Evolutionary conservation across 306 rosid genomes (phyloP).

Genomic region (Alnus rubra): DNA sequence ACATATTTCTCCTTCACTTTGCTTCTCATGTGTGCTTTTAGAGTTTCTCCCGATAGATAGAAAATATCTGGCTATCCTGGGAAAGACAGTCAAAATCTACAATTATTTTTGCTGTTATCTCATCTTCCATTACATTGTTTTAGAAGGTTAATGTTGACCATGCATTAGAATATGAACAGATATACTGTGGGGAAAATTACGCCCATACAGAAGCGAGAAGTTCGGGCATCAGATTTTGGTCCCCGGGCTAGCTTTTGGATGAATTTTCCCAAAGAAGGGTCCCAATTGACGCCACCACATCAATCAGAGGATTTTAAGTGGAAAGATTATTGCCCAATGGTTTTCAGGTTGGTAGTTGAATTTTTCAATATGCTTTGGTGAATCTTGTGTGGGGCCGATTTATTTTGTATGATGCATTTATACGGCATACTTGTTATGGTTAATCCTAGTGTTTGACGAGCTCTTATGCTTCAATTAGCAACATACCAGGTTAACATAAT

Average conservation of each 20-base stretch:
- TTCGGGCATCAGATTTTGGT: slow-evolving; percentile 87
- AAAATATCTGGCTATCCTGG: slow-evolving; percentile 8
- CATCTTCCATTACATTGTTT: slow-evolving; percentile 27
- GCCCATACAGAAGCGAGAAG: slow-evolving; percentile 94
- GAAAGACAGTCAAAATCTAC: slow-evolving; percentile 10
- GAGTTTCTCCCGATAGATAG: slow-evolving; percentile 11
- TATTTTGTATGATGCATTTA: slow-evolving; percentile 26
- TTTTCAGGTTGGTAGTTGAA: slow-evolving; percentile 71
- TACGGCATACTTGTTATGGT: slow-evolving; percentile 20
- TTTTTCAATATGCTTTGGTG: slow-evolving; percentile 14
- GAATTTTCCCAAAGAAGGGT: slow-evolving; percentile 95
- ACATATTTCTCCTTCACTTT: slow-evolving; percentile 28
- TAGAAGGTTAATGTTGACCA: slow-evolving; percentile 31
- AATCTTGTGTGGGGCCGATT: slow-evolving; percentile 8
- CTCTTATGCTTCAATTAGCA: slow-evolving; percentile 7
- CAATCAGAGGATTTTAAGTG: slow-evolving; percentile 96
- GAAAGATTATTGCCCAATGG: slow-evolving; percentile 99
- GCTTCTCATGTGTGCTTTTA: slow-evolving; percentile 26
- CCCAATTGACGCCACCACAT: slow-evolving; percentile 94
- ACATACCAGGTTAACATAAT: background rate
- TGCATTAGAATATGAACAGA: slow-evolving; percentile 61
- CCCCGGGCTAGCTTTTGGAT: slow-evolving; percentile 99
- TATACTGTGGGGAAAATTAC: slow-evolving; percentile 99
- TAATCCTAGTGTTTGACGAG: slow-evolving; percentile 6
- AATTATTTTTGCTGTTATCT: slow-evolving; percentile 1